A percentile compares a stretch with the other conserved stretches of the same genome.
phyloP scores from a whole-genome alignment of 2,329 filamentous ascomycete genomes.

The Scleromitrula shiraiana region DNA sequence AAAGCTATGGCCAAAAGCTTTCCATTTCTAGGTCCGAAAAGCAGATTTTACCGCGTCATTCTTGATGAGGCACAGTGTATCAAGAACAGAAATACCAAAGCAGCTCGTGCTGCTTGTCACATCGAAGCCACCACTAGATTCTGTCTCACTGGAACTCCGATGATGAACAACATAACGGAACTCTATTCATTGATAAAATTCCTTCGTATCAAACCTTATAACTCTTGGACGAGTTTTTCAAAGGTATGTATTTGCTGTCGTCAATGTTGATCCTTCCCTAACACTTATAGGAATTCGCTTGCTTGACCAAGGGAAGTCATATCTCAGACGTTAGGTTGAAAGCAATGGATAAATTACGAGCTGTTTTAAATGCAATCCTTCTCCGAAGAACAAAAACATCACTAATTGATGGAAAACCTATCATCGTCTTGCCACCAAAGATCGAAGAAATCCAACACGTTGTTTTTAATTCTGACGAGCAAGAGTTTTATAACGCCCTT shows the following conservation, averaged over 20 bases:
- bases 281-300: constrained; percentile 21
- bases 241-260: constrained; percentile 32
- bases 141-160: constrained; percentile 74
- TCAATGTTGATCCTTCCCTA: constrained; percentile 14
- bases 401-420: constrained; percentile 69
- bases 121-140: constrained; percentile 57
- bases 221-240: constrained; percentile 54
- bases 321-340: constrained; percentile 20
- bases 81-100: constrained; percentile 62
- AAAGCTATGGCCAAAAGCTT: constrained; percentile 31
- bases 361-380: constrained; percentile 70
- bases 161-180: constrained; percentile 81
- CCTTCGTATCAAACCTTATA: constrained; percentile 68
- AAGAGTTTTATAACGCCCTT: constrained; percentile 55
- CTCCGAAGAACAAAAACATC: constrained; percentile 77
- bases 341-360: constrained; percentile 65
- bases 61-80: constrained; percentile 76
- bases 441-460: constrained; percentile 53
- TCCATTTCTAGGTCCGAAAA: constrained; percentile 48
- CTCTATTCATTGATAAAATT: constrained; percentile 73
- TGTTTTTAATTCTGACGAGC: constrained; percentile 58
- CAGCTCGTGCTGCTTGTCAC: constrained; percentile 49
- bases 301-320: constrained; percentile 20
- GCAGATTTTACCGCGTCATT: constrained; percentile 61
- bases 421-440: constrained; percentile 60